A percentile compares a stretch with the other conserved stretches of the same genome.
Conservation (phyloP, 2,329 filamentous ascomycete species). For the Alternaria longipes region DNA sequence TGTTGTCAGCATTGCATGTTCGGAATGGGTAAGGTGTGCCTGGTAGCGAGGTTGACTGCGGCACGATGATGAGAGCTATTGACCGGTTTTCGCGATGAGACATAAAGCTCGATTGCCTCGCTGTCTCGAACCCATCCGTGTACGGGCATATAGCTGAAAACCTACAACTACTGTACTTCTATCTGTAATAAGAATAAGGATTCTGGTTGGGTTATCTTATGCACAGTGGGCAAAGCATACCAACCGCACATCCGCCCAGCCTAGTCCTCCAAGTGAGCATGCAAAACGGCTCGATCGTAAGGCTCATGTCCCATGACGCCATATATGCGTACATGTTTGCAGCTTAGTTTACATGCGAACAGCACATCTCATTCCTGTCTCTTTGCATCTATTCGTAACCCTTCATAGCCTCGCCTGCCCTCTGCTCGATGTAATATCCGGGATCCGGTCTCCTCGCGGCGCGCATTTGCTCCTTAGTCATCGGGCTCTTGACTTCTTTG, state of each 20-base stretch:
- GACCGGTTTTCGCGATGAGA: too few relatives aligned
- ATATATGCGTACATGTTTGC: background rate
- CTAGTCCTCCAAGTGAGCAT: background rate
- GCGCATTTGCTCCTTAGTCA: slow-evolving; percentile 75
- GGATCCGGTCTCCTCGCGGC: slow-evolving; percentile 75
- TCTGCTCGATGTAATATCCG: slow-evolving; percentile 81
- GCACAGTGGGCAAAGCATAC: background rate
- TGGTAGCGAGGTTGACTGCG: too few relatives aligned
- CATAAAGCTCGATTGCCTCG: too few relatives aligned
- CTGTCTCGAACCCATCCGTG: too few relatives aligned
- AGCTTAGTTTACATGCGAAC: background rate
- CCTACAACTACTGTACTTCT: too few relatives aligned
- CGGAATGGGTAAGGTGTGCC: too few relatives aligned
- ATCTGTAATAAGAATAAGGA: background rate
- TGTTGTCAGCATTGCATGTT: too few relatives aligned
- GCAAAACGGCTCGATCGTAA: background rate
- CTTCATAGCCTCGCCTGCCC: slow-evolving; percentile 33
- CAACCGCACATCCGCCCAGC: background rate
- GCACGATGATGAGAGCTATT: too few relatives aligned
- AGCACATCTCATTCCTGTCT: background rate
- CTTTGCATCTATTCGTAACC: slow-evolving; percentile 17
- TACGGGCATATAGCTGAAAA: too few relatives aligned
- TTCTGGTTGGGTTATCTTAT: background rate
- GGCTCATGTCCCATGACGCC: background rate
- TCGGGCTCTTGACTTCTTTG: slow-evolving; percentile 73